Evolutionary conservation across 306 rosid species (phyloP).

Genomic region (Leucaena leucocephala): DNA sequence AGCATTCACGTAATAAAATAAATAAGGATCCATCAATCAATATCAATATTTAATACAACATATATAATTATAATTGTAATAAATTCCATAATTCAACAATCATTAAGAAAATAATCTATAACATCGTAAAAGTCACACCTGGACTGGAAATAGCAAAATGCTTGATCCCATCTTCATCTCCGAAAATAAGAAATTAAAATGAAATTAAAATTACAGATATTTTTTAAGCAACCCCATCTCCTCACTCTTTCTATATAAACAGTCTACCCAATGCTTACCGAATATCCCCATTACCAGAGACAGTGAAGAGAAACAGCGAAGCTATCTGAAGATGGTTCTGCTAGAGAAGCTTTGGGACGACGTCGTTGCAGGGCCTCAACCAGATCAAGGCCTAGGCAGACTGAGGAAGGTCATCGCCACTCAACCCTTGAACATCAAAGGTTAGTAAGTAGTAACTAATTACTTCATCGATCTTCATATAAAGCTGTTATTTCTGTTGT

Average conservation of each 20-base stretch:
- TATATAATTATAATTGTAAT: no score
- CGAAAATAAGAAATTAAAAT: not conserved
- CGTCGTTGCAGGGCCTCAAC: constrained; percentile 86
- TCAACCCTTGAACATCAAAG: constrained; percentile 44
- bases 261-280: no score
- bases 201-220: constrained; percentile 29
- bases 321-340: constrained; percentile 52
- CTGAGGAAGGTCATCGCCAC: constrained; percentile 56
- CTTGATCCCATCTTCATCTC: not conserved
- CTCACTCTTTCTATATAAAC: constrained; percentile 28
- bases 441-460: not conserved
- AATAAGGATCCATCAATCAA: no score
- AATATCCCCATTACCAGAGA: not conserved
- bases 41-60: not conserved
- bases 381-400: constrained; percentile 82
- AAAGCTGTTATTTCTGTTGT: not conserved
- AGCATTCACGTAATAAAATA: no score
- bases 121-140: no score
- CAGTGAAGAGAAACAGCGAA: not conserved
- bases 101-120: no score
- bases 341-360: constrained; percentile 97
- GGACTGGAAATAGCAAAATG: not conserved
- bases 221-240: constrained; percentile 22
- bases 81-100: not conserved
- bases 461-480: not conserved